phyloP scores from a whole-genome alignment of 1,139 yeast species.

The Pichia sp. region DNA sequence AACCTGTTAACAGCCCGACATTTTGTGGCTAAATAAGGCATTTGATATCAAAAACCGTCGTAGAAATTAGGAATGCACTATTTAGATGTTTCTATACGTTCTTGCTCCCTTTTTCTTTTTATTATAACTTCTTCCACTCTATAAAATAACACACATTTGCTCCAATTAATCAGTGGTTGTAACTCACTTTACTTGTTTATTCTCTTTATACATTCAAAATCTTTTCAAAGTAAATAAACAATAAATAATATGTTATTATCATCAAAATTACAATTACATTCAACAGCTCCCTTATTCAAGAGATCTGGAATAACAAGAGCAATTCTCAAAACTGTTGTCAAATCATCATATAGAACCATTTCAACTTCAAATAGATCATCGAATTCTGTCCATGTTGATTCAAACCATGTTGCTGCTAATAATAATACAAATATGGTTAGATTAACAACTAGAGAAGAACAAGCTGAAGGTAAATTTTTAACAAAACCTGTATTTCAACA shows the following conservation, averaged over 20 bases:
- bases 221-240: background rate
- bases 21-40: background rate
- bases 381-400: background rate
- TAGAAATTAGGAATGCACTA: background rate
- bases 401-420: background rate
- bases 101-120: background rate
- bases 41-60: background rate
- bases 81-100: too few species aligned
- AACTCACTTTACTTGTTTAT: background rate
- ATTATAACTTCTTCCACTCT: background rate
- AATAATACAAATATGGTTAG: conserved; percentile 5
- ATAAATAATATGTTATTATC: background rate
- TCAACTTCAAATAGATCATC: background rate
- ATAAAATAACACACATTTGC: background rate
- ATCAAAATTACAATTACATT: background rate
- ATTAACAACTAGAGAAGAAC: conserved; percentile 5
- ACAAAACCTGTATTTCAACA: conserved; percentile 47
- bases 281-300: background rate
- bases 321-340: background rate
- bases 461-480: conserved; percentile 16
- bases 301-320: background rate
- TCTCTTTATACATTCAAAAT: background rate
- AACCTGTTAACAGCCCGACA: too few species aligned
- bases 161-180: background rate
- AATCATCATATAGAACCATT: background rate